These are phyloP conservation scores for Aquilaria sinensis DNA, from an alignment of 345 rosid species.

Conservation along the genomic window DNA sequence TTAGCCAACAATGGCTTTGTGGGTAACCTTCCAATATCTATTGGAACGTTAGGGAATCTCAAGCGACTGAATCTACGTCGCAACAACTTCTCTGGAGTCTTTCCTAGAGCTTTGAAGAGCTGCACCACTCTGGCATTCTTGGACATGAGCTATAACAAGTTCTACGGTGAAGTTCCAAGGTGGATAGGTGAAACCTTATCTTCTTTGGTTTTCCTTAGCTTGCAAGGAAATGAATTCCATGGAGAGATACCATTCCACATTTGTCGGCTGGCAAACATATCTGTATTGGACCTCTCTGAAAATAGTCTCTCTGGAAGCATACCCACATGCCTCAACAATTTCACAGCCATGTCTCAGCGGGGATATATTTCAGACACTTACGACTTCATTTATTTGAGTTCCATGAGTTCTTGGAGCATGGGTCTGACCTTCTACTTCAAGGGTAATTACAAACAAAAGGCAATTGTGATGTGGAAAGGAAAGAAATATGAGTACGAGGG, in stretches of 20 bases:
- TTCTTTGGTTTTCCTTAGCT: neutral
- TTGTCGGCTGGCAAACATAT: neutral
- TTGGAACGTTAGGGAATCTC: conserved; percentile 7
- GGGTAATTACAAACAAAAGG: neutral
- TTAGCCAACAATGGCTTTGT: conserved; percentile 16
- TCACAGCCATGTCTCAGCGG: neutral
- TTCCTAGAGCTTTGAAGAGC: conserved; percentile 12
- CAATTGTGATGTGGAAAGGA: conserved; percentile 1
- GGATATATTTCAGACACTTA: neutral
- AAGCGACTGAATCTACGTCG: conserved; percentile 14
- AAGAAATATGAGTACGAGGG: neutral
- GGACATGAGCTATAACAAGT: conserved; percentile 12
- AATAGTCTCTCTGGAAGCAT: conserved; percentile 1
- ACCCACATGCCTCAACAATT: neutral
- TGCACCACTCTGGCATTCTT: conserved; percentile 6
- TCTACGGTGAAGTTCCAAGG: conserved; percentile 15
- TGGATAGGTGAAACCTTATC: conserved; percentile 13
- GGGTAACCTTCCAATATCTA: conserved; percentile 17
- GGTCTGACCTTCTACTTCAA: neutral
- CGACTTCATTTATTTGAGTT: neutral
- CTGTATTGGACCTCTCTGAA: neutral
- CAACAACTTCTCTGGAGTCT: conserved; percentile 16
- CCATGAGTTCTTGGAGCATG: too few relatives aligned
- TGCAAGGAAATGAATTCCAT: neutral
- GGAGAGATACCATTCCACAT: neutral